Evolutionary conservation across 2,329 filamentous ascomycete species (phyloP).

Genomic region (Hypoxylon sp.): DNA sequence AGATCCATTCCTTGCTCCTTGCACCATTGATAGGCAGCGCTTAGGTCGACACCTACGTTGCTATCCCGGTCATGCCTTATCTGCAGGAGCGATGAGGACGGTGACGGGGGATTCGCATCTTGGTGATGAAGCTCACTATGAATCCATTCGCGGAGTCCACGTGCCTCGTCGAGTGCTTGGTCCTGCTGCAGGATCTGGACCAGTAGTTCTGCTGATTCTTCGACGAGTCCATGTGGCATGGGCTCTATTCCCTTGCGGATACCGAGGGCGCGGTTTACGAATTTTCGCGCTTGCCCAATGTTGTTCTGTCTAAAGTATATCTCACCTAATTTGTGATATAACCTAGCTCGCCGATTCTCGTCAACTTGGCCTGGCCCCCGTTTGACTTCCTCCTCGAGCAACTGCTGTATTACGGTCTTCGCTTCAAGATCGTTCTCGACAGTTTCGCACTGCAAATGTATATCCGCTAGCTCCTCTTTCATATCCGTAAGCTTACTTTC

Average conservation of each 20-base stretch:
- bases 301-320: constrained; percentile 43
- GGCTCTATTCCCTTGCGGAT: constrained; percentile 39
- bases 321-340: constrained; percentile 50
- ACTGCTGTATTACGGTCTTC: constrained; percentile 36
- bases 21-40: constrained; percentile 48
- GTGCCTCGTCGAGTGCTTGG: constrained; percentile 47
- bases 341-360: constrained; percentile 37
- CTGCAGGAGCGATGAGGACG: constrained; percentile 2
- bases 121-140: constrained; percentile 27
- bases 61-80: neutral
- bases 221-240: constrained; percentile 33
- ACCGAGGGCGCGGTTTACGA: constrained; percentile 45
- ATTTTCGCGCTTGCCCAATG: constrained; percentile 36
- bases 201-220: constrained; percentile 47
- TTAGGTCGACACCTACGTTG: constrained; percentile 11
- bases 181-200: constrained; percentile 42
- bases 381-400: constrained; percentile 43
- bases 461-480: constrained; percentile 48
- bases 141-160: constrained; percentile 47
- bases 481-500: constrained; percentile 41
- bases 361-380: constrained; percentile 30
- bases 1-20: constrained; percentile 48
- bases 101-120: constrained; percentile 2
- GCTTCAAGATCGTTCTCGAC: constrained; percentile 41
- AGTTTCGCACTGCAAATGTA: constrained; percentile 43